These are phyloP conservation scores for Fusarium falciforme DNA, from an alignment of 2,329 filamentous ascomycete species.

Conservation along the genomic window DNA sequence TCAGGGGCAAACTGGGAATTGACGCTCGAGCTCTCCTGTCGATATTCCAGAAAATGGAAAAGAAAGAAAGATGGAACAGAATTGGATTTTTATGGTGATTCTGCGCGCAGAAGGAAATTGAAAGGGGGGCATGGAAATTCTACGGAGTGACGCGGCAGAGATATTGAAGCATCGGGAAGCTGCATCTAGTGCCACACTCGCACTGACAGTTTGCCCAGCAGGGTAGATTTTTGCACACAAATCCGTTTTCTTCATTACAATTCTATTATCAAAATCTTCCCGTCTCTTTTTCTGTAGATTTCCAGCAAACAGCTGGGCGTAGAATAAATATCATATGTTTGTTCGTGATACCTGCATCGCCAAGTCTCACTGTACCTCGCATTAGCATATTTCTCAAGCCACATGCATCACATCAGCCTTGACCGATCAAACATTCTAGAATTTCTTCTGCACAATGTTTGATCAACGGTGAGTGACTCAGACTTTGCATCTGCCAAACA, in stretches of 20 bases:
- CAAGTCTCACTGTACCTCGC: background rate
- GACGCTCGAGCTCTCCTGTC: background rate
- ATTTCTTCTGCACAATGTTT: background rate
- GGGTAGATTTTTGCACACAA: background rate
- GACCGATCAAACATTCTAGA: background rate
- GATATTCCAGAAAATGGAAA: background rate
- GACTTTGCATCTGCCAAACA: background rate
- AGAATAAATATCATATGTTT: background rate
- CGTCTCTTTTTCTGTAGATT: background rate
- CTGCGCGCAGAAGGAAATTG: background rate
- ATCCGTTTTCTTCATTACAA: background rate
- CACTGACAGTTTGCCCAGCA: background rate
- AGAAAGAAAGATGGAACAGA: background rate
- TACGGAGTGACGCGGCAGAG: background rate
- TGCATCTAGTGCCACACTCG: background rate
- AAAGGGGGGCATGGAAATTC: background rate
- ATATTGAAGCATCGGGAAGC: background rate
- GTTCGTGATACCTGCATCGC: background rate
- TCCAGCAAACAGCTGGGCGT: background rate
- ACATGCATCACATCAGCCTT: background rate
- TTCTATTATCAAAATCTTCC: background rate
- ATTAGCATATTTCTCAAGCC: background rate
- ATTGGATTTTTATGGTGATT: background rate
- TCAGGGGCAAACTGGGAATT: background rate
- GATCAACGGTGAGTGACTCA: background rate